Conservation (phyloP, 352 stramenopile genomes). For the Blastocystis sp. region DNA sequence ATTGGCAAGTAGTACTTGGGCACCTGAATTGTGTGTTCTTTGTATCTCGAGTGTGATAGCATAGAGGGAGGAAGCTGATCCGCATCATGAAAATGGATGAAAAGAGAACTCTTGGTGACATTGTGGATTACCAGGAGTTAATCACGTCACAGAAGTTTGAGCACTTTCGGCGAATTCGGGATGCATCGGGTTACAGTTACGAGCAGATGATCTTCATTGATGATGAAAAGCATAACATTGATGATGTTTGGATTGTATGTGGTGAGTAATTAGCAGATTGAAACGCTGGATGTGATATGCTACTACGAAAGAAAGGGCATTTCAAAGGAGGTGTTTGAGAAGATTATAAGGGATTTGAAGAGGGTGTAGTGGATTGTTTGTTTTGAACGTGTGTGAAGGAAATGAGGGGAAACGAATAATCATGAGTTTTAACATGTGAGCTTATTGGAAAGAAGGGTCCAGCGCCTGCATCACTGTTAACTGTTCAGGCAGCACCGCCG, state of each 20-base stretch:
- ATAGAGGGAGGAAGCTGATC: slow-evolving; percentile 48
- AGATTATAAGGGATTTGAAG: slow-evolving; percentile 24
- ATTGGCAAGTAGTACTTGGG: slow-evolving; percentile 65
- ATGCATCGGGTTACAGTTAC: slow-evolving; percentile 42
- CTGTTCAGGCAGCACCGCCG: too few species aligned
- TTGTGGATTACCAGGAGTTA: slow-evolving; percentile 41
- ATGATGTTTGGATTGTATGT: slow-evolving; percentile 1
- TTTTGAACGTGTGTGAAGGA: too few species aligned
- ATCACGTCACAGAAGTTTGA: slow-evolving; percentile 63
- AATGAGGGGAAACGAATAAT: too few species aligned
- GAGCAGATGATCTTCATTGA: slow-evolving; percentile 69
- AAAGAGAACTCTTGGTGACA: slow-evolving; percentile 41
- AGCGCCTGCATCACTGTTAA: too few species aligned
- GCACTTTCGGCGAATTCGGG: slow-evolving; percentile 41
- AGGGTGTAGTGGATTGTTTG: too few species aligned
- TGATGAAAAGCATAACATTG: slow-evolving; percentile 57
- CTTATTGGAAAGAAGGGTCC: too few species aligned
- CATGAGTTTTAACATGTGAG: too few species aligned
- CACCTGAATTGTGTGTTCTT: slow-evolving; percentile 24
- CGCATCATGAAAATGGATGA: slow-evolving; percentile 23
- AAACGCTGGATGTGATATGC: slow-evolving; percentile 40
- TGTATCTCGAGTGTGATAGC: not conserved
- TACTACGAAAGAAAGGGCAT: slow-evolving; percentile 55
- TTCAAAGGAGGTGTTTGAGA: slow-evolving; percentile 62
- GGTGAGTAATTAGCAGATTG: slow-evolving; percentile 16